Evolutionary conservation across 164 flowering plant species (phyloP), one percentile per base, ranked within the genome.

Genomic region (Vitis riparia): DNA sequence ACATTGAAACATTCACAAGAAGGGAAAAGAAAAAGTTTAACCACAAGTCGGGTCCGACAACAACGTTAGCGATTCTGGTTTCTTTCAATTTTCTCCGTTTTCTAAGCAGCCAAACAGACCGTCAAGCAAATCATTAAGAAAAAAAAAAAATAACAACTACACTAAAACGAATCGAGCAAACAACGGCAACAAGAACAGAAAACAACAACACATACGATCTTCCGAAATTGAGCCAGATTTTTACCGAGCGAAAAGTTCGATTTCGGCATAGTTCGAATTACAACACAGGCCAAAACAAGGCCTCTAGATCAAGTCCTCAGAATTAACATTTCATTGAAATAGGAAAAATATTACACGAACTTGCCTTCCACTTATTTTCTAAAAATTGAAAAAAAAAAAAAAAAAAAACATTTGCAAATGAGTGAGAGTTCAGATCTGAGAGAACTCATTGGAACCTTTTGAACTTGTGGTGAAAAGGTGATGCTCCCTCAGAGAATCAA

Each of bases 171-270:
- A 16, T 62, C 62, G 37, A 60, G 16, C 19, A 10, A 52, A 2
- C 47, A 16, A 32, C 44, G 7, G 50, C 59, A 49, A 27, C 4
- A 16, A 32, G 5, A 16, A 11, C 2, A 68, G 30, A 15, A 44
- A 12, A 59, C 7, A 15, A 55, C 17, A 59, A 56, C 51, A 76
- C 82, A 76, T 72, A 78, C 79, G 51, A 80, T 70, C 15, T 51
- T 69, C 65, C 14, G 75, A 63, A 66, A 68, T 44, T 70, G 80
- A 75, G 59, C 47, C 60, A 68, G 71, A 70, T 68, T 56, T 75
- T 79, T 82, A 84, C 83, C 82, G 23, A 75, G 68, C 58, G 76
- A 65, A 69, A 64, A 12, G 52, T 69, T 76, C 12, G 65, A 55
- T 30, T 58, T 77, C 19, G 56, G 69, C 80, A 77, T 73, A 23